Evolutionary conservation across 208 protist species (phyloP).

Genomic region (Trypanosoma grayi): DNA sequence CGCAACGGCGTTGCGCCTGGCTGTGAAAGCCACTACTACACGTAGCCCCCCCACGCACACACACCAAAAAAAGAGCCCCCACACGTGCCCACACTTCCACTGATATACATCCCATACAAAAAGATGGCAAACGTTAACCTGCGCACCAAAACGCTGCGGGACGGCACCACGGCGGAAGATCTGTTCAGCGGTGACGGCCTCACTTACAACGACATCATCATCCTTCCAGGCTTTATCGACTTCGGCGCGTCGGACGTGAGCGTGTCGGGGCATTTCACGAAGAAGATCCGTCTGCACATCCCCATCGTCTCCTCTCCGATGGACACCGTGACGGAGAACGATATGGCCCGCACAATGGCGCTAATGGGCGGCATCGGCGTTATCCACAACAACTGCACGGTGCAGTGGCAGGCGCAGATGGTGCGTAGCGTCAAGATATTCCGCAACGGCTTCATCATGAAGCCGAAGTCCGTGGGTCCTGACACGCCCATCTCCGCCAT

Average conservation of each 20-base stretch:
- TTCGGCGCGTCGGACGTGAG: conserved; percentile 89
- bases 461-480: conserved; percentile 91
- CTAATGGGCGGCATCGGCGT: conserved; percentile 96
- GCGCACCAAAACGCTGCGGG: conserved; percentile 73
- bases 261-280: conserved; percentile 78
- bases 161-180: conserved; percentile 84
- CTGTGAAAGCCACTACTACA: too few relatives aligned
- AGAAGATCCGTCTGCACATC: conserved; percentile 91
- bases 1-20: too few relatives aligned
- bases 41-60: too few relatives aligned
- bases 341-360: conserved; percentile 90
- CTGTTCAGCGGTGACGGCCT: conserved; percentile 84
- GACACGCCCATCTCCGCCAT: conserved; percentile 86
- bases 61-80: too few relatives aligned
- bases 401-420: conserved; percentile 90
- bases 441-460: conserved; percentile 97
- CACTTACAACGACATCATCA: conserved; percentile 94
- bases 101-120: not conserved
- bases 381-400: conserved; percentile 95
- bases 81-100: not conserved
- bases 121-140: conserved; percentile 47
- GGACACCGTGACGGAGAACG: conserved; percentile 95
- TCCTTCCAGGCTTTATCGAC: conserved; percentile 94
- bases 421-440: conserved; percentile 94
- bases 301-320: conserved; percentile 94